These are phyloP conservation scores for Neospermospora avenae DNA, from an alignment of 2,329 filamentous ascomycete species.

Conservation along the genomic window DNA sequence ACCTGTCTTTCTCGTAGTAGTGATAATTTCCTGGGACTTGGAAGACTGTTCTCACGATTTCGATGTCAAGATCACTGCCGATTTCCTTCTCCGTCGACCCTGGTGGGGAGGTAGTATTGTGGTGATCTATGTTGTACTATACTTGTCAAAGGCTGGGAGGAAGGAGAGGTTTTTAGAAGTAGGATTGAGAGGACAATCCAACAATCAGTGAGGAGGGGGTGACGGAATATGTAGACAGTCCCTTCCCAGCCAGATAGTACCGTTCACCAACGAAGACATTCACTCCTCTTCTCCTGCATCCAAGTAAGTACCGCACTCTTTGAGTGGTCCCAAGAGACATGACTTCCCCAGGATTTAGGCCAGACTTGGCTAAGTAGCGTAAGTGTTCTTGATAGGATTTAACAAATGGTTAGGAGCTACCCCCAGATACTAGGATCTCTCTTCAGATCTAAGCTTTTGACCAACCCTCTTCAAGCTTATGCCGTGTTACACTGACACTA, in stretches of 20 bases:
- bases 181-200: not conserved
- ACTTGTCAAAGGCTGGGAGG: not conserved
- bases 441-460: not conserved
- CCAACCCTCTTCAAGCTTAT: not conserved
- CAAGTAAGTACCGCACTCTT: not conserved
- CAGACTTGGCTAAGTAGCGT: not conserved
- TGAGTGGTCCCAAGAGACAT: not conserved
- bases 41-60: conserved; percentile 25
- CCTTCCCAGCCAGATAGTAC: not conserved
- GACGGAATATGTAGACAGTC: not conserved
- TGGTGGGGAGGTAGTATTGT: conserved; percentile 13
- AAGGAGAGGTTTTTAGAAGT: not conserved
- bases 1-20: conserved; percentile 33
- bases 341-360: not conserved
- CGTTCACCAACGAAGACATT: not conserved
- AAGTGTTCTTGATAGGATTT: not conserved
- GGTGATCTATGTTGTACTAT: conserved; percentile 5
- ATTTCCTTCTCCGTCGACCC: conserved; percentile 26
- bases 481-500: not conserved
- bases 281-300: not conserved
- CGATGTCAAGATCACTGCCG: conserved; percentile 15
- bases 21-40: conserved; percentile 26
- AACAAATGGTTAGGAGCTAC: not conserved
- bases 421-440: not conserved
- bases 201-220: not conserved